phyloP scores from a whole-genome alignment of 1,284 basidiomycete genomes.

The Leccinum cinnamomeum region DNA sequence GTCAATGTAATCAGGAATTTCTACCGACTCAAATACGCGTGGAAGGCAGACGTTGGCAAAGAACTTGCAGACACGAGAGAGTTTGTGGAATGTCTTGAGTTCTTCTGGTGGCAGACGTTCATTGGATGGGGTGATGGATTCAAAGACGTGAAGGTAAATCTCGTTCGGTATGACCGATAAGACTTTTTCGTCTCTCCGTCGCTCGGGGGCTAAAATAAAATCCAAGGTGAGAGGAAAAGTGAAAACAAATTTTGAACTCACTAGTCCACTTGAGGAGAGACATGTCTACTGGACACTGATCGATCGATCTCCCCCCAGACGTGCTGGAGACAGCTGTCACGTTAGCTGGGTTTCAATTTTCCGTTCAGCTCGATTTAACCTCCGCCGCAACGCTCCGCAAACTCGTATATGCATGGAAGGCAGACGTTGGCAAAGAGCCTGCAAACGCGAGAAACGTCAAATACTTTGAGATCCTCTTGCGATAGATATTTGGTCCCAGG shows the following conservation, averaged over 20 bases:
- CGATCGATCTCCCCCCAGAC: too few relatives aligned
- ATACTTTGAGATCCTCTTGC: too few relatives aligned
- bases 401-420: too few relatives aligned
- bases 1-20: too few relatives aligned
- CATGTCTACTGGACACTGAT: slow-evolving; percentile 35
- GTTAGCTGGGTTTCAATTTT: too few relatives aligned
- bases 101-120: background rate
- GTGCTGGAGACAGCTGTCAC: too few relatives aligned
- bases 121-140: background rate
- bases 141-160: background rate
- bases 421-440: too few relatives aligned
- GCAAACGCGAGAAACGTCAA: too few relatives aligned
- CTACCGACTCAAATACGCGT: background rate
- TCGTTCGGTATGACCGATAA: background rate
- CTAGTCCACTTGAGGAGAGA: background rate
- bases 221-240: background rate
- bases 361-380: too few relatives aligned
- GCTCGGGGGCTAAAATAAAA: background rate
- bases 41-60: background rate
- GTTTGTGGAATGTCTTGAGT: background rate
- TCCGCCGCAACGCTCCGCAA: too few relatives aligned
- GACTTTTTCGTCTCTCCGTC: background rate
- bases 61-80: background rate
- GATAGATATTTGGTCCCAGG: too few relatives aligned
- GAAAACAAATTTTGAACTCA: background rate